Evolutionary conservation across 441 rosid genomes (phyloP), one percentile per base, ranked within the genome.

Genomic region (Biscutella auriculata): DNA sequence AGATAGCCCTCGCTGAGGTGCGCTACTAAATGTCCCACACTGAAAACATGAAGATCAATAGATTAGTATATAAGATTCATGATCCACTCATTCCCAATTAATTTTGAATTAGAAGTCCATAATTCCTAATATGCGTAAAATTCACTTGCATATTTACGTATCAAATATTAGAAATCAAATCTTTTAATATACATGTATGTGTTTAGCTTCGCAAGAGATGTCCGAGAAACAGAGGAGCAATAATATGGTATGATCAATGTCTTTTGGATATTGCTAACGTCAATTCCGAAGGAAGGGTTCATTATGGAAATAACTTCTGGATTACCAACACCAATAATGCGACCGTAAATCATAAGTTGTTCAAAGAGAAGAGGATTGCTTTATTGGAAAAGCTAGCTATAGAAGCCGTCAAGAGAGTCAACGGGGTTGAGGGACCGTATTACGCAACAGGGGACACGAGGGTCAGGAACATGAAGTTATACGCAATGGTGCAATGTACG

Each of bases 161-260:
- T n/a, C n/a, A n/a, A n/a, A n/a, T n/a, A n/a, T n/a, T n/a, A n/a
- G n/a, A n/a, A n/a, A n/a, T n/a, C n/a, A n/a, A n/a, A n/a, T n/a
- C n/a, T n/a, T n/a, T n/a, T n/a, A n/a, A n/a, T n/a, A n/a, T n/a
- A 16, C 16, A 23, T 23, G 10, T 44, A 10, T 28, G 53, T 13
- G n/a, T n/a, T n/a, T 25, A 48, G 54, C 28, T 49, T 17, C 63
- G 59, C 34, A 52, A 69, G 41, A 73, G 67, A 5, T 82, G 89
- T 49, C 87, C 79, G 0, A 4, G 43, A 25, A 66, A 77, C 65
- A 81, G 71, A 50, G 81, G 70, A 14, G 85, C 79, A 0, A 44
- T 76, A 30, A 79, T 79, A 49, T 83, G 95, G 90, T 85, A 83
- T 10, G 82, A 85, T 10, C 14, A 76, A 37, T 79, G 90, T 42